A percentile compares a stretch with the other conserved stretches of the same genome.
Evolutionary conservation across 177 flowering plant genomes (phyloP).

Genomic region (Vitis hybrid): DNA sequence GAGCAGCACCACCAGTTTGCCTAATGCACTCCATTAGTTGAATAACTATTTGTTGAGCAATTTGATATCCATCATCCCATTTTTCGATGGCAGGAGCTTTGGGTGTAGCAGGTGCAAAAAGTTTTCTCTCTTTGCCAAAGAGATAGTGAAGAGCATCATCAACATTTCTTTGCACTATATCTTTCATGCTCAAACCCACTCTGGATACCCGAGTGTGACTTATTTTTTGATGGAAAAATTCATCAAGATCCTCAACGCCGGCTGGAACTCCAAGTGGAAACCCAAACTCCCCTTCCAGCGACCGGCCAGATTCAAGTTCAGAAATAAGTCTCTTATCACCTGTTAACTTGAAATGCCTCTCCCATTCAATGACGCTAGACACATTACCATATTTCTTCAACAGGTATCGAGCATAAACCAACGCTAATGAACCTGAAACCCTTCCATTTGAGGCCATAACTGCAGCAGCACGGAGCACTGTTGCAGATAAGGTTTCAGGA

Average conservation of each 20-base stretch:
- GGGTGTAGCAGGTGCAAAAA: constrained; percentile 37
- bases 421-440: constrained; percentile 61
- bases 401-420: constrained; percentile 63
- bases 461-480: constrained; percentile 60
- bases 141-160: constrained; percentile 70
- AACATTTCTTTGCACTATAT: constrained; percentile 63
- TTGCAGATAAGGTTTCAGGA: constrained; percentile 72
- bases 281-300: constrained; percentile 64
- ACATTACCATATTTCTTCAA: constrained; percentile 71
- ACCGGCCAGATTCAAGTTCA: constrained; percentile 83
- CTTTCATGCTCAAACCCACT: constrained; percentile 79
- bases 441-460: constrained; percentile 65
- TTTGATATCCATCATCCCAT: constrained; percentile 70
- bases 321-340: constrained; percentile 77
- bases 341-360: constrained; percentile 69
- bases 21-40: constrained; percentile 73
- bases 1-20: constrained; percentile 93
- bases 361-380: constrained; percentile 80
- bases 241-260: constrained; percentile 87
- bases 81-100: constrained; percentile 58
- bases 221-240: constrained; percentile 78
- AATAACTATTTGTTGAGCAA: constrained; percentile 68
- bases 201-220: constrained; percentile 58
- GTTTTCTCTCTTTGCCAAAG: constrained; percentile 71
- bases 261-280: constrained; percentile 70